Conservation (phyloP, 257 asterid species). For the Jacaranda mimosifolia region DNA sequence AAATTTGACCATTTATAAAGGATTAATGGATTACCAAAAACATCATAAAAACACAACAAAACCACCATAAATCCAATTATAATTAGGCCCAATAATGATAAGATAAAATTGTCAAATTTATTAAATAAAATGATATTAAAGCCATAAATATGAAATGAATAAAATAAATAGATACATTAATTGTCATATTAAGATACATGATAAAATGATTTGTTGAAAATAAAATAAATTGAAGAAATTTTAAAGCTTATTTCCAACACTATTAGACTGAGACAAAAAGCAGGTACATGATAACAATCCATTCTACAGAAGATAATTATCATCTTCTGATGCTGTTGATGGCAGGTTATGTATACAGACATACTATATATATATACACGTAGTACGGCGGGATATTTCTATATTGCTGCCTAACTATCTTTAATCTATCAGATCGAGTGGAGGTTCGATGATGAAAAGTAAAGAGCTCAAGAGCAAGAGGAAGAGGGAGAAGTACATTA, state of each 20-base stretch:
- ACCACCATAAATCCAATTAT: no score
- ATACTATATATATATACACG: conserved; percentile 17
- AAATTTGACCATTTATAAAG: no score
- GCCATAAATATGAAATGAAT: not conserved
- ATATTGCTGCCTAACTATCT: not conserved
- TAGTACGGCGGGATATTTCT: not conserved
- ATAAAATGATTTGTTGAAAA: no score
- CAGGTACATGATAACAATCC: conserved; percentile 3
- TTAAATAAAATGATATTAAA: no score
- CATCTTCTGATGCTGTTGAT: conserved; percentile 15
- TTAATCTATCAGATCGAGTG: conserved; percentile 51
- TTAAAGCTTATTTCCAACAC: not conserved
- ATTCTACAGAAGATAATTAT: not conserved
- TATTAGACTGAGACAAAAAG: not conserved
- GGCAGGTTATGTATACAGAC: not conserved
- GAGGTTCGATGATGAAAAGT: conserved; percentile 68
- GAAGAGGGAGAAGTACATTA: conserved; percentile 61
- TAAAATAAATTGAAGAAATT: no score
- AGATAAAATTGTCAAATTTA: no score
- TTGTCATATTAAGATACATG: no score
- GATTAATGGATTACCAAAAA: no score
- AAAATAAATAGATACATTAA: no score
- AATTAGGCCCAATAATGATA: no score
- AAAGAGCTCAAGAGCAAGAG: conserved; percentile 60
- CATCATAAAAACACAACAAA: no score